phyloP scores from a whole-genome alignment of 257 asterid genomes.

The Gardenia jasminoides region DNA sequence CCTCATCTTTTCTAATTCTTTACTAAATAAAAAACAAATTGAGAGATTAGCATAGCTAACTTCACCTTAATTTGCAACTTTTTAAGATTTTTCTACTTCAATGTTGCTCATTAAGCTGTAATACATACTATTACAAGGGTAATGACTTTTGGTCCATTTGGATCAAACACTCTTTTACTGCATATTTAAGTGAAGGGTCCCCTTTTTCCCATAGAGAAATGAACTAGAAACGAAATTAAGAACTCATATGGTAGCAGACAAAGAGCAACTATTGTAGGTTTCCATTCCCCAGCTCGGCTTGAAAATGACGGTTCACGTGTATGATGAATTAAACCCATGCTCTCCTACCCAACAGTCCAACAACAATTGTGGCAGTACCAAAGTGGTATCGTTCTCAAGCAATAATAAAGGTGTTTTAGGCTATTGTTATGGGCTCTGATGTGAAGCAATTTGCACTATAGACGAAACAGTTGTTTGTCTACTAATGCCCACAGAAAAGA shows the following conservation, averaged over 20 bases:
- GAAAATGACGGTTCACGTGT: slow-evolving; percentile 28
- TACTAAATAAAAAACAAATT: too few relatives aligned
- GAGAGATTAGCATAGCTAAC: too few relatives aligned
- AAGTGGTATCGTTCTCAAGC: not conserved
- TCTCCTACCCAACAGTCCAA: too few relatives aligned
- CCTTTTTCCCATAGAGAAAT: not conserved
- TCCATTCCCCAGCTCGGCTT: slow-evolving; percentile 12
- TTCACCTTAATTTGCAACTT: too few relatives aligned
- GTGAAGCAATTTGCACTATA: not conserved
- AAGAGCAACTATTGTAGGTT: not conserved
- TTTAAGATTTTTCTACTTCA: too few relatives aligned
- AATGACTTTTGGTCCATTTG: too few relatives aligned
- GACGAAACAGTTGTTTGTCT: not conserved
- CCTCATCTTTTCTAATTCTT: too few relatives aligned
- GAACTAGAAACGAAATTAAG: not conserved
- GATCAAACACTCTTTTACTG: too few relatives aligned
- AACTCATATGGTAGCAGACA: not conserved
- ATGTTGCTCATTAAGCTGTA: too few relatives aligned
- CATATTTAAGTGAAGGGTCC: too few relatives aligned
- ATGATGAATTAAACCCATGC: not conserved
- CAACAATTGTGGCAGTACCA: slow-evolving; percentile 1
- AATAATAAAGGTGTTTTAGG: not conserved
- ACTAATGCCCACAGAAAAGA: not conserved
- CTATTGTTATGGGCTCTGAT: not conserved
- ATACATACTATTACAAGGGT: too few relatives aligned